A percentile compares a stretch with the other conserved stretches of the same genome.
These are phyloP conservation scores for Cornus kousa DNA, from an alignment of 148 eudicot genomes.

Conservation along the genomic window DNA sequence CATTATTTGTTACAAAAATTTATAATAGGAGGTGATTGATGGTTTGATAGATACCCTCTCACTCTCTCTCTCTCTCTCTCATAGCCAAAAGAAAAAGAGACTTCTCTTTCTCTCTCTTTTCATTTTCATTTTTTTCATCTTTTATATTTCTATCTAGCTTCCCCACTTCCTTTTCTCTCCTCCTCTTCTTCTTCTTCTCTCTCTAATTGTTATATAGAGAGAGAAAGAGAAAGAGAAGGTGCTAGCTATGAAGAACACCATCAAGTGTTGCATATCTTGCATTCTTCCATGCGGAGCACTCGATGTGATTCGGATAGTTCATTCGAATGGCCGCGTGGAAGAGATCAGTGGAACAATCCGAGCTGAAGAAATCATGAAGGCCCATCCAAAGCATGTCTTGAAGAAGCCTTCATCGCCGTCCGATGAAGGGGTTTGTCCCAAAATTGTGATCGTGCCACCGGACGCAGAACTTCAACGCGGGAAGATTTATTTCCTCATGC, in stretches of 20 bases:
- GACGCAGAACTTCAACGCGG: slow-evolving; percentile 79
- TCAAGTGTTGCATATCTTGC: slow-evolving; percentile 88
- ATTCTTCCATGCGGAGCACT: slow-evolving; percentile 84
- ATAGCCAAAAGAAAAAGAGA: slow-evolving; percentile 6
- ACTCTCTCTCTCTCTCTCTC: neutral
- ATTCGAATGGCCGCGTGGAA: slow-evolving; percentile 69
- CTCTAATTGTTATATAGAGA: slow-evolving; percentile 1
- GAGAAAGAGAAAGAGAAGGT: neutral
- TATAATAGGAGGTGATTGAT: neutral
- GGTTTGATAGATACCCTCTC: neutral
- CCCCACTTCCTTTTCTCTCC: no score
- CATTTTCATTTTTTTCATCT: neutral
- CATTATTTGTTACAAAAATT: neutral
- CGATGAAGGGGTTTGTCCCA: slow-evolving; percentile 30
- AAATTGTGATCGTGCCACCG: slow-evolving; percentile 63
- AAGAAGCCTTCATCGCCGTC: slow-evolving; percentile 51
- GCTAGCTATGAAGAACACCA: slow-evolving; percentile 44
- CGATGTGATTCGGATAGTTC: slow-evolving; percentile 90
- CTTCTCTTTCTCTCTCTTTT: neutral
- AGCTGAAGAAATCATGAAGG: slow-evolving; percentile 60
- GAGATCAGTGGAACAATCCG: slow-evolving; percentile 57
- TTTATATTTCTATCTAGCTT: neutral
- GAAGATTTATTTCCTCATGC: slow-evolving; percentile 81
- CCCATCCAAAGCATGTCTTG: slow-evolving; percentile 67
- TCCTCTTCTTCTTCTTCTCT: neutral